phyloP scores from a whole-genome alignment of 371 early-diverging fungal genomes.

The Rhizopus arrhizus region DNA sequence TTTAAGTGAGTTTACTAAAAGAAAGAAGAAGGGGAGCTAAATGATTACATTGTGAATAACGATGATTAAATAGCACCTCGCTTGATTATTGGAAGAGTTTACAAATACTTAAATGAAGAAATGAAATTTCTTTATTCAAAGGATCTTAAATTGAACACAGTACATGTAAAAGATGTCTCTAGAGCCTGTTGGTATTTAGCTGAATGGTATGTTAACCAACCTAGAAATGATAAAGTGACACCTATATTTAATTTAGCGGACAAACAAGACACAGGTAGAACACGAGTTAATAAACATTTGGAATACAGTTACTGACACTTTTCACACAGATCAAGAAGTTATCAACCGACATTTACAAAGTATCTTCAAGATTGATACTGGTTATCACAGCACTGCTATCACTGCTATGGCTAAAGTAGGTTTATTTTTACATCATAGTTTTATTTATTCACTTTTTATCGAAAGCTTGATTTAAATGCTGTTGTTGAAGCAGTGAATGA shows the following conservation, averaged over 20 bases:
- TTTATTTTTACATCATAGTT: neutral
- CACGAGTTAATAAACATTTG: neutral
- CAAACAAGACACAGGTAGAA: slow-evolving; percentile 68
- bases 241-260: slow-evolving; percentile 80
- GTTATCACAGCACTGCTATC: slow-evolving; percentile 80
- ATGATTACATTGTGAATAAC: neutral
- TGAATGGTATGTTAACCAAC: slow-evolving; percentile 55
- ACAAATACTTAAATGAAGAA: slow-evolving; percentile 75
- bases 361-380: slow-evolving; percentile 83
- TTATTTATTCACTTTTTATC: neutral
- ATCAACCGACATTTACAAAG: slow-evolving; percentile 70
- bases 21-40: slow-evolving; percentile 7
- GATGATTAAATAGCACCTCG: slow-evolving; percentile 70
- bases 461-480: slow-evolving; percentile 74
- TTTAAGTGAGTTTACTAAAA: slow-evolving; percentile 53
- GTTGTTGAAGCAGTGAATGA: slow-evolving; percentile 92
- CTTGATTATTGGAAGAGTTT: slow-evolving; percentile 87
- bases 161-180: slow-evolving; percentile 87
- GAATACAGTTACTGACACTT: neutral
- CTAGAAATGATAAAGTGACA: neutral
- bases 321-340: slow-evolving; percentile 72
- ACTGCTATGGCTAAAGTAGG: slow-evolving; percentile 80
- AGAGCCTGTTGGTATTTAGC: slow-evolving; percentile 76
- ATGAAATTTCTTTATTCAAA: slow-evolving; percentile 93
- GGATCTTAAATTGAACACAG: slow-evolving; percentile 87